These are phyloP conservation scores for Rosa rugosa DNA, from an alignment of 306 rosid species.

Conservation along the genomic window DNA sequence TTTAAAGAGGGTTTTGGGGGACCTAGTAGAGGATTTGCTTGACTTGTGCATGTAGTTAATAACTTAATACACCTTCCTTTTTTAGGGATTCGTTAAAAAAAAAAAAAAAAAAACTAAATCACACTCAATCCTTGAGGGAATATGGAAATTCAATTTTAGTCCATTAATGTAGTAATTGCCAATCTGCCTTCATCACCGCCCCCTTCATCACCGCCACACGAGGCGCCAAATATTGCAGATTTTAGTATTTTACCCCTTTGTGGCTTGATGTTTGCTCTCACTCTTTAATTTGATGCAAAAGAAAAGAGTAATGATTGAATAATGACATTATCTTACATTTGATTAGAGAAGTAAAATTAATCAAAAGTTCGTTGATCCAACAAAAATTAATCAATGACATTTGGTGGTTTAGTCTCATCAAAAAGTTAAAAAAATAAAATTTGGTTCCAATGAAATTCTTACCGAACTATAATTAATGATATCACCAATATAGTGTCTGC, in stretches of 20 bases:
- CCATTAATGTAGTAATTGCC: slow-evolving; percentile 1
- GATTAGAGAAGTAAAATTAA: neutral
- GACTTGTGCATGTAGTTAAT: slow-evolving; percentile 9
- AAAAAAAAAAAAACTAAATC: neutral
- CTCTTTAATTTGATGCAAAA: neutral
- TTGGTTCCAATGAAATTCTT: neutral
- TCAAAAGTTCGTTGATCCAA: no score
- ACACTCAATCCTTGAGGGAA: neutral
- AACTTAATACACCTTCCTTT: slow-evolving; percentile 1
- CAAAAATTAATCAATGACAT: neutral
- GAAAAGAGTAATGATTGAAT: neutral
- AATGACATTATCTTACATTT: neutral
- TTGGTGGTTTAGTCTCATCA: neutral
- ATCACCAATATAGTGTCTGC: neutral
- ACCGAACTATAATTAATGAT: neutral
- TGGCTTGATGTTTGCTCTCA: neutral
- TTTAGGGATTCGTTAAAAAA: slow-evolving; percentile 2
- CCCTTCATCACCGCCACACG: slow-evolving; percentile 18
- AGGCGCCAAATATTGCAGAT: slow-evolving; percentile 2
- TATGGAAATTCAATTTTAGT: neutral
- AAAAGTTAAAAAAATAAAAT: neutral
- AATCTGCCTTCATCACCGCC: slow-evolving; percentile 19
- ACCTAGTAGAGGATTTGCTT: neutral
- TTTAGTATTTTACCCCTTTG: neutral
- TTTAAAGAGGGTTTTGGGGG: neutral